phyloP scores from a whole-genome alignment of 78 protist genomes.

The Dictyostelium brefeldianum region DNA sequence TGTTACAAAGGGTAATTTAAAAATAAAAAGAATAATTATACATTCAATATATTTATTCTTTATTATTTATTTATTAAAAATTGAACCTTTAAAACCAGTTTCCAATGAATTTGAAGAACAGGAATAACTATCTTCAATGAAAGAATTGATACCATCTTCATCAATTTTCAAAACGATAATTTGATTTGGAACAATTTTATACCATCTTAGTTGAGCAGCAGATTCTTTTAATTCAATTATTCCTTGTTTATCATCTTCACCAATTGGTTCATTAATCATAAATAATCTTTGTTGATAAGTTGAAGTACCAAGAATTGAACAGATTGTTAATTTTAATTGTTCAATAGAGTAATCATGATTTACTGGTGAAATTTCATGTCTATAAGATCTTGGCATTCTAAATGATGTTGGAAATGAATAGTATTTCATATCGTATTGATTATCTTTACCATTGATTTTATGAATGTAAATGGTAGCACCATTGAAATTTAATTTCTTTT shows the following conservation, averaged over 20 bases:
- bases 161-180: constrained; percentile 42
- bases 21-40: no score
- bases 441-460: not conserved
- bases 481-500: constrained; percentile 18
- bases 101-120: not conserved
- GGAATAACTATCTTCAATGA: not conserved
- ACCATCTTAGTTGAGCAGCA: not conserved
- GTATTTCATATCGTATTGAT: constrained; percentile 49
- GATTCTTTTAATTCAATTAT: not conserved
- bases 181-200: constrained; percentile 53
- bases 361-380: constrained; percentile 56
- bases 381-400: constrained; percentile 25
- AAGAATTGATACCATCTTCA: constrained; percentile 13
- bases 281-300: constrained; percentile 31
- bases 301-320: not conserved
- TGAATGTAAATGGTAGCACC: constrained; percentile 28
- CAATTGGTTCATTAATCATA: not conserved
- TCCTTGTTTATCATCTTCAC: not conserved
- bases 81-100: constrained; percentile 51
- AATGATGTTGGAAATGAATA: constrained; percentile 24
- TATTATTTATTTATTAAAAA: not conserved
- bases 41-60: not conserved
- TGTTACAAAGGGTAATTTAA: no score
- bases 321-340: constrained; percentile 37
- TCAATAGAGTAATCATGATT: constrained; percentile 5